Base-by-base conservation (phyloP, 768 basidiomycete species). In the Pleurotus djamor region DNA sequence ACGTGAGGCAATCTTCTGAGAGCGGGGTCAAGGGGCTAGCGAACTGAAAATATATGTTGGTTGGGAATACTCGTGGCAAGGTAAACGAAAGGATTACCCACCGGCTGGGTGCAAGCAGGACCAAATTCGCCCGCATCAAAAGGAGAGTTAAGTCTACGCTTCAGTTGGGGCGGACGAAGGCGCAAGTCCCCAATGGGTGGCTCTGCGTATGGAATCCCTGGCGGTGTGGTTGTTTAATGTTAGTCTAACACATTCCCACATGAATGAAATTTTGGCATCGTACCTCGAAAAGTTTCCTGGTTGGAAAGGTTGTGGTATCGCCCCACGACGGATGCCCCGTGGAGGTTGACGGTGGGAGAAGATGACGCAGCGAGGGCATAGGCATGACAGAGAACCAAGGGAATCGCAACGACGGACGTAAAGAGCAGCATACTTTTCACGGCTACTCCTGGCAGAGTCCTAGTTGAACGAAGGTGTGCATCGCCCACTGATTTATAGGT, bases 1-100 rank as follows among this genome's bases (percentile, higher is more conserved):
- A 58, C 5, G 67, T 74, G 44, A 83, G 68, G 60, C 81, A 82
- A 63, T 82, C 75, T 63, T 83, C 82, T 2, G 75, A 76, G 34
- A 69, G 65, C 12, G 16, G 2, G 16, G 43, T 28, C 33, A 35
- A 33, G 13, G 17, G 12, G 8, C 10, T 17, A 8, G 6, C 45
- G 47, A 48, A 17, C 14, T 59, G n/a, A n/a, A n/a, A n/a, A n/a
- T n/a, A n/a, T n/a, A n/a, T n/a, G n/a, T n/a, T n/a, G n/a, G n/a
- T n/a, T n/a, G n/a, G n/a, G n/a, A n/a, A n/a, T n/a, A n/a, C n/a
- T n/a, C n/a, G n/a, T n/a, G n/a, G n/a, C n/a, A n/a, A n/a, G n/a
- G n/a, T n/a, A n/a, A n/a, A n/a, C n/a, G n/a, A n/a, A n/a, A n/a
- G n/a, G 14, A 21, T 41, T 10, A 28, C 57, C 33, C 49, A 57